phyloP scores from a whole-genome alignment of 495 filamentous ascomycete genomes.

The Penicillium ochrochloron region DNA sequence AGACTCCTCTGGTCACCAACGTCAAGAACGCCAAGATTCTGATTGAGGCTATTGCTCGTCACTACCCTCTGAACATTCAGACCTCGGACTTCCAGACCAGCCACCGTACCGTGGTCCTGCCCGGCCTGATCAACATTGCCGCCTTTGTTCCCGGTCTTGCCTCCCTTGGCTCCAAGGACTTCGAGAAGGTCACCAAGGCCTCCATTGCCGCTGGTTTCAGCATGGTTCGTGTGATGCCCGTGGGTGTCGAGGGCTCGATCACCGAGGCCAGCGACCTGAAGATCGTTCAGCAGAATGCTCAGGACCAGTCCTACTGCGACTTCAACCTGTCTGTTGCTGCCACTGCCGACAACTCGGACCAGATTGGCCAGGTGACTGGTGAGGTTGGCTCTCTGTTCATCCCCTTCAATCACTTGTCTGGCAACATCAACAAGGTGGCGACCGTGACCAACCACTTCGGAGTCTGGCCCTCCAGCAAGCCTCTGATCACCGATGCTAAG shows the following conservation, averaged over 20 bases:
- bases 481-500: conserved; percentile 85
- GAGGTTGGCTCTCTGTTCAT: conserved; percentile 87
- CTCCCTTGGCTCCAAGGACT: conserved; percentile 66
- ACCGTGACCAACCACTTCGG: conserved; percentile 81
- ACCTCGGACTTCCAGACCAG: conserved; percentile 88
- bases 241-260: conserved; percentile 73
- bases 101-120: conserved; percentile 74
- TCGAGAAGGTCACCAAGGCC: conserved; percentile 71
- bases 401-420: conserved; percentile 84
- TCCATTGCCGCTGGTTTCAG: conserved; percentile 80
- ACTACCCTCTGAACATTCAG: conserved; percentile 80
- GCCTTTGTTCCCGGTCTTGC: conserved; percentile 79
- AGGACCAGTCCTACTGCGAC: conserved; percentile 71
- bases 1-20: conserved; percentile 95
- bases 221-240: conserved; percentile 83
- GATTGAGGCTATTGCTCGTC: conserved; percentile 88
- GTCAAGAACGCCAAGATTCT: conserved; percentile 99
- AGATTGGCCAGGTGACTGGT: conserved; percentile 70
- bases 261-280: conserved; percentile 74
- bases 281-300: conserved; percentile 75
- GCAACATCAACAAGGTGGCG: conserved; percentile 86
- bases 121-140: conserved; percentile 78
- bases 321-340: conserved; percentile 87
- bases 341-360: conserved; percentile 74
- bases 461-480: conserved; percentile 80